Evolutionary conservation across 805 yeast species (phyloP), one percentile per base, ranked within the genome.

Genomic region (Candida wancherniae): DNA sequence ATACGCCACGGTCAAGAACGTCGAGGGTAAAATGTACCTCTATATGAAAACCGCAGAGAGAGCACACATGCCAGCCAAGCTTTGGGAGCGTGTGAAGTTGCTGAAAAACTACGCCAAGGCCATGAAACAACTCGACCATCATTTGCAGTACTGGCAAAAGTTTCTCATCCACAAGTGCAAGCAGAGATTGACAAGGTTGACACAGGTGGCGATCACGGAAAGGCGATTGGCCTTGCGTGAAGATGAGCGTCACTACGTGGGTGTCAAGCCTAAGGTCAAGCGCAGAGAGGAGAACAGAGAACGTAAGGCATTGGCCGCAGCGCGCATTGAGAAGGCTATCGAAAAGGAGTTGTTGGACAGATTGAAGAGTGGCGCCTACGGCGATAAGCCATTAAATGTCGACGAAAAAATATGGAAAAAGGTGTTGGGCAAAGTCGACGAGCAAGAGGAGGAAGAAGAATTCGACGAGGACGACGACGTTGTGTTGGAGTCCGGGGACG

Each of bases 11-110:
- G 84, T 85, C 26, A 81, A 84, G 52, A 79, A 75, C 45, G 70
- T 82, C 17, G 85, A 82, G 44, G 95, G 95, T 5, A 75, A 75
- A 53, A 61, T 86, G 28, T 85, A 84, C 50, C 63, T 85, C 20
- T 92, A 92, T 62, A 92, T 92, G 86, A 92, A 92, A 58, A 92
- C 97, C 1, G 95, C 94, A 1, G 99, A 92, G 65, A 78, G 99
- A 63, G 94, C 95, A 13, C 97, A 92, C 55, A 84, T 87, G 42
- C 99, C 99, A 9, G 77, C 84, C 25, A 82, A 83, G 49, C 66
- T 85, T 56, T 92, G 99, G 99, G 97, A 92, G 62, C 75, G 97
- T 50, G 82, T 92, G 53, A 83, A 80, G 58, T 70, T 92, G 39
- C 83, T 92, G 27, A 87, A 85, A 60, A 88, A 92, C 58, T 92